Evolutionary conservation across 805 yeast genomes (phyloP).

Genomic region (Priceomyces melissophilus): DNA sequence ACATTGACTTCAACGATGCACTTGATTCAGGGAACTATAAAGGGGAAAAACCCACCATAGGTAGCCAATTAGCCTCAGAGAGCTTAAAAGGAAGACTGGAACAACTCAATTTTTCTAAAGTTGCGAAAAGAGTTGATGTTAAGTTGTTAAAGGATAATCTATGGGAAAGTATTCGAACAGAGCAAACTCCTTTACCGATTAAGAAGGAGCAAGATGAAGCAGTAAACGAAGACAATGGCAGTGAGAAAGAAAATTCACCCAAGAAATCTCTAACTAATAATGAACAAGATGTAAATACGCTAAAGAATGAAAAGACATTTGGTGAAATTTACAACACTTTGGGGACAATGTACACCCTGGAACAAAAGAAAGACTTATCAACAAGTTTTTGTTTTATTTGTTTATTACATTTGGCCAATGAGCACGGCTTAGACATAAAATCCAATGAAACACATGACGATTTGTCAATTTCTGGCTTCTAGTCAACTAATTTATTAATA

Average conservation of each 20-base stretch:
- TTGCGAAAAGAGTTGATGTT: constrained; percentile 79
- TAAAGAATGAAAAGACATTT: constrained; percentile 24
- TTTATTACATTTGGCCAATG: constrained; percentile 42
- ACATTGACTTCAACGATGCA: constrained; percentile 43
- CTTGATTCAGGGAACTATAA: constrained; percentile 16
- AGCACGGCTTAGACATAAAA: constrained; percentile 34
- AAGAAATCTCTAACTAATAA: background rate
- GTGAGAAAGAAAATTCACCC: background rate
- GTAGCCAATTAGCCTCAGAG: constrained; percentile 18
- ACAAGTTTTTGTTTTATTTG: constrained; percentile 47
- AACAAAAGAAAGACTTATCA: constrained; percentile 39
- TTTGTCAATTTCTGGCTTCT: constrained; percentile 27
- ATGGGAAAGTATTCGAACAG: constrained; percentile 44
- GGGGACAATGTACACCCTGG: constrained; percentile 31
- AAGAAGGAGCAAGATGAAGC: constrained; percentile 1
- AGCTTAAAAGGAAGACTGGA: constrained; percentile 28
- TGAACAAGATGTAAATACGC: background rate
- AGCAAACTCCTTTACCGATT: background rate
- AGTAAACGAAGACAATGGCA: constrained; percentile 1
- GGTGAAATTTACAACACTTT: constrained; percentile 33
- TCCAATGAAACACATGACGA: constrained; percentile 34
- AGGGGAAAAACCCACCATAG: constrained; percentile 10
- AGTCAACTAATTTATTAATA: background rate
- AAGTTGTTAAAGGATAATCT: constrained; percentile 67
- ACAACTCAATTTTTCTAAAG: constrained; percentile 57